Base-by-base conservation (phyloP, 2,329 filamentous ascomycete species). In the Fonsecaea pedrosoi region DNA sequence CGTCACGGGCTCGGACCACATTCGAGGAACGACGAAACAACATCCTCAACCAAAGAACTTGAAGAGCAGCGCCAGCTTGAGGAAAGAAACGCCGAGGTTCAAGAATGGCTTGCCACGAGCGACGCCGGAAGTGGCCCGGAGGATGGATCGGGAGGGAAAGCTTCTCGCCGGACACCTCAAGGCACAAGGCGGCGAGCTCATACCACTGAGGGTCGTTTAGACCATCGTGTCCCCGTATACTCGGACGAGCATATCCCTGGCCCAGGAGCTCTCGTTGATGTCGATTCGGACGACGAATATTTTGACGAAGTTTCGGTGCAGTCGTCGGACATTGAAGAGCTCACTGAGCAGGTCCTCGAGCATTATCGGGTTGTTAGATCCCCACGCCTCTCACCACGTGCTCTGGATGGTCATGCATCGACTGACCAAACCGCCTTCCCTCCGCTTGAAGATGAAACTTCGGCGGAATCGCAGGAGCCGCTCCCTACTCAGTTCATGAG, bases 61-160 rank as follows among this genome's bases (percentile, higher is more conserved):
- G 79, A 82, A 56, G 76, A 81, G 53, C 77, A 81, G 65, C 79
- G 82, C 58, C 76, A 81, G 38, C 75, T 80, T 37, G 78, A 81
- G 3, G 82, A 85, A 59, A 85, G 82, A 71, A 85, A 85, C 65
- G 77, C 80, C 8, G 83, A 85, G 61, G 85, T 87, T 38, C 78
- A 80, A 60, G 77, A 80, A 25, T 87, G 85, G 85, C 79, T 86
- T 3, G 80, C 76, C 13, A 79, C 80, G 12, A 84, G 81, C 69
- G 81, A 81, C 50, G 80, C 79, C 15, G 81, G 78, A 53, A 82
- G 81, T 61, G 78, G 77, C 60, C 70, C 74, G n/a, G 77, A 76
- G 34, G 75, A 78, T 48, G 73, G 76, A 18, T 15, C 34, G 15
- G 68, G 69, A 25, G 30, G 37, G 32, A 48, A 38, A 38, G 53